Evolutionary conservation across 768 basidiomycete genomes (phyloP), one percentile per base, ranked within the genome.

Genomic region (Daedaleopsis nitida): DNA sequence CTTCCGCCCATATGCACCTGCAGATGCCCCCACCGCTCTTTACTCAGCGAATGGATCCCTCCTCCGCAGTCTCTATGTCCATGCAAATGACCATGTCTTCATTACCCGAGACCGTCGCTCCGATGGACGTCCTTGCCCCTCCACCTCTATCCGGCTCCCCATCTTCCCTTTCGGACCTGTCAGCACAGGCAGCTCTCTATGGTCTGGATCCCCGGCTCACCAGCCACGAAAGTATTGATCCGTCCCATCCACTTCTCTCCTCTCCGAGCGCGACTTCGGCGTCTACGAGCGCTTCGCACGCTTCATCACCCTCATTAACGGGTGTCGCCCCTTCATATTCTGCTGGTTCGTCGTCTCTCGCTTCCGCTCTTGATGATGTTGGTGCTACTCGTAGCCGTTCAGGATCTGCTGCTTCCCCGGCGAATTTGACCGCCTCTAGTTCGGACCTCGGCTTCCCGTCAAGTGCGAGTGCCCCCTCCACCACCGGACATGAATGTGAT

Each of bases 91-190:
- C 67, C 57, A 71, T 64, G 60, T 49, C 58, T 38, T 63, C 54
- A 44, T 49, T 66, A 8, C 56, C 62, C 27, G 58, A 59, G 17
- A 57, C 63, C 52, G 16, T 68, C 35, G 14, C 59, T 38, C 56
- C 64, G 10, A 72, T 73, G 69, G 70, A 73, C 58, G 67, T 69
- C 38, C 47, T 64, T 5, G 60, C 52, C 37, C 57, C 64, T 24
- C 45, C 66, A 14, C 64, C 67, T 17, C 66, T 68, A 27, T 58
- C 68, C 45, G 68, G 77, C 17, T 65, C 76, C 6, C 72, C 78
- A 17, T 68, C 70, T 48, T 80, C 80, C 64, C 66, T 82, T 51
- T 63, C 81, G 19, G 80, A 83, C 69, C 76, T 82, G 63, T 74
- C 68, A 52, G 66, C 59, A 14, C 75, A 63, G 43, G 73, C 74